These are phyloP conservation scores for Lasiosphaeriaceae sp. DNA, from an alignment of 495 filamentous ascomycete genomes.

Conservation along the genomic window DNA sequence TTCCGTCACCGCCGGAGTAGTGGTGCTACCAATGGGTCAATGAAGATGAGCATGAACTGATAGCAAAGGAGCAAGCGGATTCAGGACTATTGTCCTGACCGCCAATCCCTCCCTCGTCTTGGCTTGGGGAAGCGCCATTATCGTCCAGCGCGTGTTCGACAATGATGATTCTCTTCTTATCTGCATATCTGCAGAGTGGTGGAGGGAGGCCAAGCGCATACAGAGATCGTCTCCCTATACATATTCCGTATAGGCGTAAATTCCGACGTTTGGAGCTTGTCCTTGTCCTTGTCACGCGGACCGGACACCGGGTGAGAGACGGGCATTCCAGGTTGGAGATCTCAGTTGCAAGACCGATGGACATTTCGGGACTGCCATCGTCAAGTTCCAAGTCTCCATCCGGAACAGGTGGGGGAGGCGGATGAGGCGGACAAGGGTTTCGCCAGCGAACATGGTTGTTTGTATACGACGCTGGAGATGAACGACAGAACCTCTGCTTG, in stretches of 20 bases:
- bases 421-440: neutral
- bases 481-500: no score
- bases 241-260: neutral
- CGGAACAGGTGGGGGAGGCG: constrained; percentile 2
- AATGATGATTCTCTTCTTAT: neutral
- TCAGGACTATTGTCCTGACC: neutral
- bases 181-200: neutral
- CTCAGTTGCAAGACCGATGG: no score
- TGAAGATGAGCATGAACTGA: neutral
- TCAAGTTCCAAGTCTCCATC: neutral
- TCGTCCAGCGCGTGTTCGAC: neutral
- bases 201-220: neutral
- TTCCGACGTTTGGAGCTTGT: neutral
- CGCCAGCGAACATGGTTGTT: neutral
- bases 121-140: neutral
- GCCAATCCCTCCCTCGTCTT: neutral
- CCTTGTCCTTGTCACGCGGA: neutral
- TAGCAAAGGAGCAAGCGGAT: neutral
- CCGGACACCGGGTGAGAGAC: no score
- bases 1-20: neutral
- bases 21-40: neutral
- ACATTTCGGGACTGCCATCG: neutral
- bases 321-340: no score
- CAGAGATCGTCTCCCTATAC: neutral
- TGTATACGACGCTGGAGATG: no score